Evolutionary conservation across 1,284 basidiomycete species (phyloP), one percentile per base, ranked within the genome.

Genomic region (Lentinula novae-zelandiae): DNA sequence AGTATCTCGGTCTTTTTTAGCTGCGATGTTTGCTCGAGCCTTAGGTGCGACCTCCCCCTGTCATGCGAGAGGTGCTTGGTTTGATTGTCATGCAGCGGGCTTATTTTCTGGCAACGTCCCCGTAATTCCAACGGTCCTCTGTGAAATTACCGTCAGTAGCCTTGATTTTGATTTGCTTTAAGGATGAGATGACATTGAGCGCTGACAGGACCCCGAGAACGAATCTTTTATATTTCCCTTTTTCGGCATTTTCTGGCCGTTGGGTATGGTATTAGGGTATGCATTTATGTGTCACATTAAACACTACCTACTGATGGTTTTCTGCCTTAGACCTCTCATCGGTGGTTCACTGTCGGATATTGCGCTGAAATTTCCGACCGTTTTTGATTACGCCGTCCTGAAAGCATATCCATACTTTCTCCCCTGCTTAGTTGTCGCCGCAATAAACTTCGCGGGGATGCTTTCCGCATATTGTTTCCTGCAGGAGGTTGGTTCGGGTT

Each of bases 141-240:
- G 82, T 12, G 85, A 88, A 69, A 77, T 88, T 38, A 86, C 84
- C 4, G 82, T 87, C 27, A 78, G 78, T 60, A 87, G 80, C 80
- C 82, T 82, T 13, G 60, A 84, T 8, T 83, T 83, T 33, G 71
- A 77, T 5, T 5, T 80, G 85, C 60, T 71, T 84, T 36, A 84
- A 84, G 82, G 82, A 66, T 17, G 75, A 62, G 7, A 12, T 17
- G 12, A 15, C 36, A 15, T 34, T 36, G 42, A 57, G 6, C 44
- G 27, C 39, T 22, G 17, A 40, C 22, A 48, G 55, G 15, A 44
- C n/a, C 13, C 42, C 27, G 55, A 57, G 34, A 48, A 27, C 34
- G 46, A 48, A 36, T 10, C 15, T 5, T 36, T 36, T 10, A 31
- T 48, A 27, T 57, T 48, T 49, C 55, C 55, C 7, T 57, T 57